phyloP scores from a whole-genome alignment of 2,329 filamentous ascomycete genomes.

The Sporothrix humicola region DNA sequence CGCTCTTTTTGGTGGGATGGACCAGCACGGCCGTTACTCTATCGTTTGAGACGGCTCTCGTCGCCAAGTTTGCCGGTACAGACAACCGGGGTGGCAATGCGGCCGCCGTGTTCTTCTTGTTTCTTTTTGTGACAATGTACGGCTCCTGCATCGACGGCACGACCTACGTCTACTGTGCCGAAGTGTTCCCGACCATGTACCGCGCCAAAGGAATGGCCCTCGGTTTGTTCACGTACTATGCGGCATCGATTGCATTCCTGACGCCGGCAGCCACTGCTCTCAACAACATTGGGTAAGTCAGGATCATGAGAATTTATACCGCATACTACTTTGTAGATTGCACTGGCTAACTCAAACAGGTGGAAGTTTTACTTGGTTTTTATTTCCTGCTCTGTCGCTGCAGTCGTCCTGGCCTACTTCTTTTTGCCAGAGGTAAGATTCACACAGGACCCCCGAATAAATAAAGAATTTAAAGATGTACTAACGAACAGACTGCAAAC shows the following conservation, averaged over 20 bases:
- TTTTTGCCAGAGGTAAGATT: conserved; percentile 37
- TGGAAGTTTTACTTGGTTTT: conserved; percentile 63
- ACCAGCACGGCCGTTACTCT: conserved; percentile 22
- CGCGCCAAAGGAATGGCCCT: conserved; percentile 32
- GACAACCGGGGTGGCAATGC: conserved; percentile 31
- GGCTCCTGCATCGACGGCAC: conserved; percentile 29
- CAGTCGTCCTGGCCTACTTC: conserved; percentile 52
- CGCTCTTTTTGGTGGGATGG: conserved; percentile 24
- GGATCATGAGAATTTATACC: background rate
- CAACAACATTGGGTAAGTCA: conserved; percentile 24
- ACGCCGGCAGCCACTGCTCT: conserved; percentile 35
- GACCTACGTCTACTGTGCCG: conserved; percentile 32
- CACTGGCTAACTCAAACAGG: background rate
- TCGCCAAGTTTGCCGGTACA: conserved; percentile 26
- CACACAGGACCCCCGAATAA: background rate
- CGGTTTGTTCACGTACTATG: conserved; percentile 29
- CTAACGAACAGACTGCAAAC: conserved; percentile 46
- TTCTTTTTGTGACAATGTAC: conserved; percentile 30
- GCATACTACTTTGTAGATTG: too few relatives aligned
- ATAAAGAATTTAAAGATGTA: background rate
- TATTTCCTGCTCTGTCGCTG: conserved; percentile 51
- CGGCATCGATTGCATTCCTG: conserved; percentile 35
- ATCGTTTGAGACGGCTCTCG: conserved; percentile 30
- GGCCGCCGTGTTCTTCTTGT: conserved; percentile 29
- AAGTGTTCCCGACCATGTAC: conserved; percentile 31